Base-by-base conservation (phyloP, 2,329 filamentous ascomycete genomes). In the Metarhizium brunneum region DNA sequence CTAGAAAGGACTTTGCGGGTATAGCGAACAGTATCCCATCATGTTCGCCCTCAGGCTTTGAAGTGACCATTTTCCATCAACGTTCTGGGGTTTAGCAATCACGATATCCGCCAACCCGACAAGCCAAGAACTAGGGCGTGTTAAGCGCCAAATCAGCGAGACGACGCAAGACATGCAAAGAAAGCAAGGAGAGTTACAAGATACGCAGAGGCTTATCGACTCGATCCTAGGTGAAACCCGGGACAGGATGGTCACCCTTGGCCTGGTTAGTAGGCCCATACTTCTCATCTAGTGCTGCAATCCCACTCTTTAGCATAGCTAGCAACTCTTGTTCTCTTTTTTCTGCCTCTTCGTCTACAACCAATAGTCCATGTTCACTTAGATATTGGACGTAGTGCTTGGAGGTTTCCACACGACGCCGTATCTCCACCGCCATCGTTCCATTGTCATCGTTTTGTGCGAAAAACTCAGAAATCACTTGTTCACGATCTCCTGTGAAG, bases 331-430 rank as follows among this genome's bases (percentile, higher is more conserved):
- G 6, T n/a, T 43, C 10, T n/a, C 40, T 43, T 2, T 43, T 43
- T 43, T 43, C 6, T n/a, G 40, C 40, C 40, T 43, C 40, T 43
- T 16, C 40, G 10, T 43, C 40, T 2, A 43, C n/a, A 43, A 43
- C 16, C 6, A 14, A 14, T 14, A 43, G 40, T n/a, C 40, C 57
- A 10, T 53, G 30, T 20, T 56, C 56, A 29, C 55, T 52, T 40
- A 59, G 52, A 54, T 57, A 56, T 30, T 56, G 50, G 43, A 54
- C 57, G 43, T 59, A 57, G 29, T 51, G 18, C 20, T 20, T 48
- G 40, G 58, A 59, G n/a, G 53, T 38, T 25, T 59, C 48, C 20
- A 56, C 38, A 36, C 47, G 51, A 50, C n/a, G 38, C 29, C 54
- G 35, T 30, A 54, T 52, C 53, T 59, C 49, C 47, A 32, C 29